Percentiles rank a stretch among this genome's conserved stretches.
phyloP scores from a whole-genome alignment of 495 filamentous ascomycete species.

The Apodospora peruviana region DNA sequence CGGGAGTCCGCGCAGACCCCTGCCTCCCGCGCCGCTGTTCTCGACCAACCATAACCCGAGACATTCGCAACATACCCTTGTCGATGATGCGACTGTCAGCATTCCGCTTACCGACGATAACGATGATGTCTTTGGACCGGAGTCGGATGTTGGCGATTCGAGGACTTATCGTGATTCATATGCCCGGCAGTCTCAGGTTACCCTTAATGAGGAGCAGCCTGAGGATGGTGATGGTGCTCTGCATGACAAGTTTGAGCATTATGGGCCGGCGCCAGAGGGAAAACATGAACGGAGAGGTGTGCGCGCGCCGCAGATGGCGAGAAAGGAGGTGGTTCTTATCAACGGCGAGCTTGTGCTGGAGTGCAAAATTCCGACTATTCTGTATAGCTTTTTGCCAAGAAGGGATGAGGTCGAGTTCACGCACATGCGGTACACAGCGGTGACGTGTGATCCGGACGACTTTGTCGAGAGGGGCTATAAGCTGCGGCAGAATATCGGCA shows the following conservation, averaged over 20 bases:
- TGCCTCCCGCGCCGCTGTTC: slow-evolving; percentile 91
- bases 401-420: slow-evolving; percentile 95
- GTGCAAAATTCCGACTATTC: slow-evolving; percentile 97
- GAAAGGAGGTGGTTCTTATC: slow-evolving; percentile 91
- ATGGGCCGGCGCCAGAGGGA: slow-evolving; percentile 80
- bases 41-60: slow-evolving; percentile 36
- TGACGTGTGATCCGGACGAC: slow-evolving; percentile 96
- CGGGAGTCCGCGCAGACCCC: slow-evolving; percentile 74
- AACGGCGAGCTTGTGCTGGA: slow-evolving; percentile 97
- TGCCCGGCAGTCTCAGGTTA: slow-evolving; percentile 54
- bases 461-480: slow-evolving; percentile 86
- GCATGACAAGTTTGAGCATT: slow-evolving; percentile 54
- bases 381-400: slow-evolving; percentile 89
- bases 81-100: slow-evolving; percentile 49
- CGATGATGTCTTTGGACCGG: slow-evolving; percentile 75
- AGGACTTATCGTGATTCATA: slow-evolving; percentile 50
- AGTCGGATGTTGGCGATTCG: slow-evolving; percentile 44
- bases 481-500: slow-evolving; percentile 88
- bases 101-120: slow-evolving; percentile 54
- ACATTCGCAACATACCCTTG: slow-evolving; percentile 29
- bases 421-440: slow-evolving; percentile 99
- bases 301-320: slow-evolving; percentile 79
- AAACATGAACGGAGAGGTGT: slow-evolving; percentile 81
- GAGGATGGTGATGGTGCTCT: neutral
- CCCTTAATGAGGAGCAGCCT: slow-evolving; percentile 29